A percentile compares a stretch with the other conserved stretches of the same genome.
Conservation (phyloP, 768 basidiomycete genomes). For the Kwoniella botswanensis region DNA sequence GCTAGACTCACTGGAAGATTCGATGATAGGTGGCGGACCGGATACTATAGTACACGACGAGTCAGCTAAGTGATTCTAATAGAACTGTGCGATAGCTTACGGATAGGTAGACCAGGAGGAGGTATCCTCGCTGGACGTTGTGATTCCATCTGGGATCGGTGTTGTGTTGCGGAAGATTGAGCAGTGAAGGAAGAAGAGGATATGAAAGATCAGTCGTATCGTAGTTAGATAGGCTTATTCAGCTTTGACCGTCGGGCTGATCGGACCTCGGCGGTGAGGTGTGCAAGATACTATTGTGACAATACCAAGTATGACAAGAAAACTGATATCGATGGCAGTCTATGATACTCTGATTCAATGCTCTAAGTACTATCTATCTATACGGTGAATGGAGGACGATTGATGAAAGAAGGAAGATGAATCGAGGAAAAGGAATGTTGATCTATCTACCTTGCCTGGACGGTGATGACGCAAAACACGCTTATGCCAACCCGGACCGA, state of each 20-base stretch:
- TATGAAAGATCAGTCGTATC: neutral
- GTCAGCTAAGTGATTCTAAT: neutral
- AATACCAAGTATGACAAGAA: too few species aligned
- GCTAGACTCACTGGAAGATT: constrained; percentile 44
- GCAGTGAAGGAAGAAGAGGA: neutral
- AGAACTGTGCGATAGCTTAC: constrained; percentile 25
- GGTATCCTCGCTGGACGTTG: constrained; percentile 29
- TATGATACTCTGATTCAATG: neutral
- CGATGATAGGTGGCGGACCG: constrained; percentile 50
- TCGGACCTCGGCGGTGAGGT: neutral
- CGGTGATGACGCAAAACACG: constrained; percentile 7
- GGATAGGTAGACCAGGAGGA: constrained; percentile 45
- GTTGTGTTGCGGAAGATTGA: neutral
- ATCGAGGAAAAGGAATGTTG: neutral
- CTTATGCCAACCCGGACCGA: neutral
- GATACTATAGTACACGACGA: constrained; percentile 42
- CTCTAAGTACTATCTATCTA: neutral
- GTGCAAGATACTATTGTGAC: too few species aligned
- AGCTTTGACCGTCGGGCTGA: constrained; percentile 13
- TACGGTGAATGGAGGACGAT: neutral
- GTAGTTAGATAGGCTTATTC: neutral
- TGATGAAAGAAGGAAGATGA: neutral
- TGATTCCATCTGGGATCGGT: constrained; percentile 12
- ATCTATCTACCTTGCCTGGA: neutral
- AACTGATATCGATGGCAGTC: neutral